A percentile compares a stretch with the other conserved stretches of the same genome.
Evolutionary conservation across 2,329 filamentous ascomycete species (phyloP).

Genomic region (Aureobasidium sp.): DNA sequence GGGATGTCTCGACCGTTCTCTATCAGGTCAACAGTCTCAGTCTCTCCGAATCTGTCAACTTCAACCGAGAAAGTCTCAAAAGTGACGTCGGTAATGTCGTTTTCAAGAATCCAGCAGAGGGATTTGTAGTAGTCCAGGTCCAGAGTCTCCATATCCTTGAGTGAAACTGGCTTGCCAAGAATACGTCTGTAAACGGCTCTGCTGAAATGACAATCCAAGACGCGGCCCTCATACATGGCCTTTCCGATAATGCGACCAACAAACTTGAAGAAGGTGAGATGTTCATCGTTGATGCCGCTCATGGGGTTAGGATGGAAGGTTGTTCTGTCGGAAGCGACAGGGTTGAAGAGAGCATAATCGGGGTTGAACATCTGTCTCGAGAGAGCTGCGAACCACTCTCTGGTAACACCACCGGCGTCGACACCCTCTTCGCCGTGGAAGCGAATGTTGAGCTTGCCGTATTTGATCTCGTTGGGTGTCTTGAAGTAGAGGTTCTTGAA

Average conservation of each 20-base stretch:
- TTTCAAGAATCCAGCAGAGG: conserved; percentile 94
- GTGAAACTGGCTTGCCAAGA: conserved; percentile 83
- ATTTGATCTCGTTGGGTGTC: conserved; percentile 93
- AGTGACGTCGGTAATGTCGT: conserved; percentile 96
- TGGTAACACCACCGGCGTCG: conserved; percentile 91
- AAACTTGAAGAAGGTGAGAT: conserved; percentile 98
- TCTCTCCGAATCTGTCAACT: conserved; percentile 87
- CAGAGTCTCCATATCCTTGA: conserved; percentile 99
- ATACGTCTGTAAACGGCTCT: conserved; percentile 98
- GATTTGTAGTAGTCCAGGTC: conserved; percentile 99
- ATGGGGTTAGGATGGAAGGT: conserved; percentile 98
- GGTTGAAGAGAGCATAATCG: conserved; percentile 92
- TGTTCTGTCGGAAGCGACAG: conserved; percentile 91
- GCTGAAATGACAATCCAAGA: conserved; percentile 98
- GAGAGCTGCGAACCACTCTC: conserved; percentile 98
- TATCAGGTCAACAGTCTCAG: conserved; percentile 75
- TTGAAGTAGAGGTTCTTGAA: conserved; percentile 99
- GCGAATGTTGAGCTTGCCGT: conserved; percentile 93
- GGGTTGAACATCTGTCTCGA: conserved; percentile 98
- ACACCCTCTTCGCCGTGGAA: conserved; percentile 98
- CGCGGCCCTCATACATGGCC: conserved; percentile 87
- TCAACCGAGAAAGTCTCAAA: conserved; percentile 94
- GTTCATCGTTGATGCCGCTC: conserved; percentile 89
- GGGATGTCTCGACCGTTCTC: conserved; percentile 82
- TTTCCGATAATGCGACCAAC: conserved; percentile 98